Percentiles rank a stretch among this genome's conserved stretches.
Evolutionary conservation across 805 yeast genomes (phyloP).

Genomic region (Metschnikowia kunwiensis): DNA sequence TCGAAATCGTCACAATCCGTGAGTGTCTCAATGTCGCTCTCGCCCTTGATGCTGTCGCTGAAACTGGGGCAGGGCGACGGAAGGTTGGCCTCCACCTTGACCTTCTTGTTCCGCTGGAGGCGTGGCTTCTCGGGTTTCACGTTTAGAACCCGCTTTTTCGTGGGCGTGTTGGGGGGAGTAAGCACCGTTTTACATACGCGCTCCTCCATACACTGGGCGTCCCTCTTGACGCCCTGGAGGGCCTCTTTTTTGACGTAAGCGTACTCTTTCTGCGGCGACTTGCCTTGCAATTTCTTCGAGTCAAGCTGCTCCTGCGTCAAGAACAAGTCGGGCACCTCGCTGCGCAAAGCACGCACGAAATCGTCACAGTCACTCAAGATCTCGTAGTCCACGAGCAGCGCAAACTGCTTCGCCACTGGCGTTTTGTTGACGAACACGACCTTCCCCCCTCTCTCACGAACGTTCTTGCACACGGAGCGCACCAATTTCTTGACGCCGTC

Average conservation of each 20-base stretch:
- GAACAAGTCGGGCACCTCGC: constrained; percentile 60
- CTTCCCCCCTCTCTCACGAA: constrained; percentile 76
- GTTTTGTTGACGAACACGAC: constrained; percentile 78
- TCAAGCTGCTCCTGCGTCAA: constrained; percentile 51
- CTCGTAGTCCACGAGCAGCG: constrained; percentile 71
- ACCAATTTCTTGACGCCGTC: constrained; percentile 85
- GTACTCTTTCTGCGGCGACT: constrained; percentile 4
- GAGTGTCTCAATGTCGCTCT: constrained; percentile 15
- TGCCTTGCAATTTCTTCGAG: constrained; percentile 35
- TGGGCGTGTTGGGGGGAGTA: constrained; percentile 37
- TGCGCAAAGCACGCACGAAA: constrained; percentile 60
- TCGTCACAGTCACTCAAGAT: constrained; percentile 76
- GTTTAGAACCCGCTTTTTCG: constrained; percentile 20
- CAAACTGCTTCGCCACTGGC: constrained; percentile 63
- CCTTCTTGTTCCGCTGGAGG: constrained; percentile 14
- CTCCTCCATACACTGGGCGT: constrained; percentile 1
- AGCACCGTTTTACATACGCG: constrained; percentile 13
- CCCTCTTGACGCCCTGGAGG: background rate
- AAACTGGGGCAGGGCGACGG: constrained; percentile 40
- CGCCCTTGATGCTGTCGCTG: constrained; percentile 18
- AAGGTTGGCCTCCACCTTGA: constrained; percentile 18
- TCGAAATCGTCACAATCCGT: constrained; percentile 17
- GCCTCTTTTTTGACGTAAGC: constrained; percentile 12
- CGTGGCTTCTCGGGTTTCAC: constrained; percentile 19
- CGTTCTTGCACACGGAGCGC: constrained; percentile 58